Evolutionary conservation across 1,284 basidiomycete species (phyloP), one percentile per base, ranked within the genome.

Genomic region (Cryptococcus wingfieldii): DNA sequence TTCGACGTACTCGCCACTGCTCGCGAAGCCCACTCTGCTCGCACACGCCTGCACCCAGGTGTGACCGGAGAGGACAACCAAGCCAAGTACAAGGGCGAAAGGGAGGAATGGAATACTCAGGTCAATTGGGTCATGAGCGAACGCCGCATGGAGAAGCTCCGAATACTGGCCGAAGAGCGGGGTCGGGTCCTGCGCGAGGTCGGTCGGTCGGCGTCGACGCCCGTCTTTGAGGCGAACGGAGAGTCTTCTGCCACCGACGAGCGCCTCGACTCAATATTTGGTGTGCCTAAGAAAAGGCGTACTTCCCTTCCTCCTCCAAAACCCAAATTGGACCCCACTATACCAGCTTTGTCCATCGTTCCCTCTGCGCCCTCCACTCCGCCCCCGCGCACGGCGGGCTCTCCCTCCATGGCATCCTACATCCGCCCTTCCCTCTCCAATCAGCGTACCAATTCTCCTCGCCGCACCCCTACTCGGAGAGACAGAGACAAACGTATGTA

Each of bases 81-180:
- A 13, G 54, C 44, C 4, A 59, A 54, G 27, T 48, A 65, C 34
- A 66, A 67, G 45, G 61, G 51, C 5, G 67, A 72, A 31, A 75
- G 73, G 59, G 71, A 70, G 16, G 51, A 47, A 28, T 75, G 74
- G 74, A 71, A 70, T 44, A 62, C 59, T 50, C 61, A 65, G n/a
- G 69, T 73, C 51, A 72, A 70, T 52, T 75, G 74, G 74, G 67
- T 74, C 23, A 72, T 72, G 72, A 66, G 70, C 49, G 74, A 75
- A 47, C 56, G 74, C 12, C 58, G 74, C 1, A 55, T 69, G 7
- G 74, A 75, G 53, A 75, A 75, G 48, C 55, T 75, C 8, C 62
- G 74, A 1, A 47, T 61, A 1, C 38, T 71, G 1, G 62, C 60
- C n/a, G 72, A 71, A 45, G 72, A 74, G 49, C 55, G 74, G 16